phyloP scores from a whole-genome alignment of 2,329 filamentous ascomycete species.

The Epichloe coenophiala region DNA sequence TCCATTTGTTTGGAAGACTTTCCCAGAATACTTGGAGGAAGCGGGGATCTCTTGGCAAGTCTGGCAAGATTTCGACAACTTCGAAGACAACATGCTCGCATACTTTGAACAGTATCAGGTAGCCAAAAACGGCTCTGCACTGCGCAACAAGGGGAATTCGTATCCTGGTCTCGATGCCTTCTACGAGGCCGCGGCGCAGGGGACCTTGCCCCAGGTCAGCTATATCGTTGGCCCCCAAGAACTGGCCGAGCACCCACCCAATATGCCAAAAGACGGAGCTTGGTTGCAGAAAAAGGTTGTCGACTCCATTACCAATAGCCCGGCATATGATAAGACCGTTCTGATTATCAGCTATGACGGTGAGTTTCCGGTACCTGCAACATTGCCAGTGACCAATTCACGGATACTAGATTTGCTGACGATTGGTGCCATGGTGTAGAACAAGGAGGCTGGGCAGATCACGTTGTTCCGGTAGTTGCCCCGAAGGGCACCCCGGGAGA shows the following conservation, averaged over 20 bases:
- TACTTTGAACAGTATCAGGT: constrained; percentile 17
- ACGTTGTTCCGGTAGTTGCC: constrained; percentile 34
- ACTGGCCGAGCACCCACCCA: constrained; percentile 29
- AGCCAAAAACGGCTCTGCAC: constrained; percentile 6
- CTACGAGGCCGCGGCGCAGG: constrained; percentile 32
- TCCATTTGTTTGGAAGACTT: constrained; percentile 37
- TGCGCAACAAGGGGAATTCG: constrained; percentile 18
- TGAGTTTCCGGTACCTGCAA: constrained; percentile 8
- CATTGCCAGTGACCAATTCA: no score
- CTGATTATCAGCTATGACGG: constrained; percentile 39
- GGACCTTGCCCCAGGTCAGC: constrained; percentile 35
- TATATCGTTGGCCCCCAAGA: constrained; percentile 41
- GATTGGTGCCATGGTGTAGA: constrained; percentile 17
- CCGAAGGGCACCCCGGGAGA: constrained; percentile 34
- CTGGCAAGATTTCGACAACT: constrained; percentile 34
- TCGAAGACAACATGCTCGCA: constrained; percentile 38
- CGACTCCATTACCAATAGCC: constrained; percentile 32
- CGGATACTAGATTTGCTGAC: neutral
- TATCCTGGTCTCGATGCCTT: constrained; percentile 34
- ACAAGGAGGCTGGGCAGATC: constrained; percentile 40
- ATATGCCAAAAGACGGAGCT: constrained; percentile 37
- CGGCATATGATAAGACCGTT: constrained; percentile 32
- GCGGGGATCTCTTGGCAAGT: constrained; percentile 36
- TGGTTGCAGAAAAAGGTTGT: constrained; percentile 42
- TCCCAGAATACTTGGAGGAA: constrained; percentile 32